Conservation (phyloP, 805 yeast genomes). For the Barnettozyma populi region DNA sequence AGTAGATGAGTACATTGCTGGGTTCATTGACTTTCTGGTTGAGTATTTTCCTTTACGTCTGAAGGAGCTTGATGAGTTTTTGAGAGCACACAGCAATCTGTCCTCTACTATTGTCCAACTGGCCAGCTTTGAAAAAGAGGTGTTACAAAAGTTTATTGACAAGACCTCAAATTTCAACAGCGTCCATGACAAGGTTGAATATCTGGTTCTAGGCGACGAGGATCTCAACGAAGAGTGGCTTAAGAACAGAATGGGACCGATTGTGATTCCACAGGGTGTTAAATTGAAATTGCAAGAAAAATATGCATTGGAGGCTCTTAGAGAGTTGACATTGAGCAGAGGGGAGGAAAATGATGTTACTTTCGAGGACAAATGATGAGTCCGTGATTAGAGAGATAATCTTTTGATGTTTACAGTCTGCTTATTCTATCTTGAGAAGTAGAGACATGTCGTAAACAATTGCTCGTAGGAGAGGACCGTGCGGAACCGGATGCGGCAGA, state of each 20-base stretch:
- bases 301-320: conserved; percentile 4
- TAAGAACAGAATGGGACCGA: conserved; percentile 19
- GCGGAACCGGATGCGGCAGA: neutral
- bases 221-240: conserved; percentile 23
- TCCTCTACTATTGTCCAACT: conserved; percentile 17
- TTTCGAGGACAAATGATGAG: neutral
- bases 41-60: conserved; percentile 14
- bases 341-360: conserved; percentile 8
- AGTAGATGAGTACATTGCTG: conserved; percentile 16
- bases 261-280: conserved; percentile 10
- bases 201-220: conserved; percentile 17
- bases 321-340: conserved; percentile 5
- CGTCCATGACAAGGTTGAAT: conserved; percentile 14
- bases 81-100: neutral
- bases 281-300: conserved; percentile 10
- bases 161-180: neutral
- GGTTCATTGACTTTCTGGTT: conserved; percentile 16
- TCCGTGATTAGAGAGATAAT: no score
- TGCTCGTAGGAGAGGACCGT: neutral
- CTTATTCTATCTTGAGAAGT: neutral
- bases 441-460: neutral
- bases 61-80: conserved; percentile 2
- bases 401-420: no score
- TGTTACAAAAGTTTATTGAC: conserved; percentile 8
- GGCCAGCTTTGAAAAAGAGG: conserved; percentile 14